These are phyloP conservation scores for Schizophyllum amplum DNA, from an alignment of 1,284 basidiomycete genomes.

Conservation along the genomic window DNA sequence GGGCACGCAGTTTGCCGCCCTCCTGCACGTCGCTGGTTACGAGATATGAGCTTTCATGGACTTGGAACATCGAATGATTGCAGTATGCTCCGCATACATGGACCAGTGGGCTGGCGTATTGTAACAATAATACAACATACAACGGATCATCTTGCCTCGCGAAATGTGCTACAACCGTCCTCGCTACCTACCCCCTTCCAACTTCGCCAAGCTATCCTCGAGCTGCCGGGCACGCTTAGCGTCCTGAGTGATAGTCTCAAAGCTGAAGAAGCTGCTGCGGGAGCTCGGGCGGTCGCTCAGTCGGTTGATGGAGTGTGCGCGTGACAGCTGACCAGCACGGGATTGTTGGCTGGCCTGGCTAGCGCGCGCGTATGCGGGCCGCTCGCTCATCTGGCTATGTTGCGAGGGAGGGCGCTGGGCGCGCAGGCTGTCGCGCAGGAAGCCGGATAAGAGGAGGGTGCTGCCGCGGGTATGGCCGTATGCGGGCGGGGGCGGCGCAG, in stretches of 20 bases:
- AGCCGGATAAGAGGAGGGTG: slow-evolving; percentile 50
- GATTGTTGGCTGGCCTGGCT: background rate
- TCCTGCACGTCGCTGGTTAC: slow-evolving; percentile 13
- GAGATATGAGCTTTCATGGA: slow-evolving; percentile 5
- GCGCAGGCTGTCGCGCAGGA: slow-evolving; percentile 38
- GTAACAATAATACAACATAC: background rate
- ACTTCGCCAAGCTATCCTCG: slow-evolving; percentile 45
- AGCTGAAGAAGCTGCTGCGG: background rate
- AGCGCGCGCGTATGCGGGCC: background rate
- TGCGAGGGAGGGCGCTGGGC: slow-evolving; percentile 35
- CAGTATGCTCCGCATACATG: background rate
- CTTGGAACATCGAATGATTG: background rate
- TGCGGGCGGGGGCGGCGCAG: slow-evolving; percentile 58
- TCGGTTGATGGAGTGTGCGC: background rate
- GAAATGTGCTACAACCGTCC: too few species aligned
- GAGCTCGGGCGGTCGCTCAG: background rate
- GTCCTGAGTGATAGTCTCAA: slow-evolving; percentile 22
- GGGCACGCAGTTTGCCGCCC: slow-evolving; percentile 11
- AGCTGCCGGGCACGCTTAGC: slow-evolving; percentile 42
- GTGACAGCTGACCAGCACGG: too few species aligned
- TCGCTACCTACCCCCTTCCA: slow-evolving; percentile 27
- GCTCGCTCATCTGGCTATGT: slow-evolving; percentile 23
- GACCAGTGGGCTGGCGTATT: background rate
- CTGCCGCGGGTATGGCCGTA: slow-evolving; percentile 67
- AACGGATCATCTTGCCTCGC: background rate